Evolutionary conservation across 2,329 filamentous ascomycete genomes (phyloP).

Genomic region (Penicillium vulpinum): DNA sequence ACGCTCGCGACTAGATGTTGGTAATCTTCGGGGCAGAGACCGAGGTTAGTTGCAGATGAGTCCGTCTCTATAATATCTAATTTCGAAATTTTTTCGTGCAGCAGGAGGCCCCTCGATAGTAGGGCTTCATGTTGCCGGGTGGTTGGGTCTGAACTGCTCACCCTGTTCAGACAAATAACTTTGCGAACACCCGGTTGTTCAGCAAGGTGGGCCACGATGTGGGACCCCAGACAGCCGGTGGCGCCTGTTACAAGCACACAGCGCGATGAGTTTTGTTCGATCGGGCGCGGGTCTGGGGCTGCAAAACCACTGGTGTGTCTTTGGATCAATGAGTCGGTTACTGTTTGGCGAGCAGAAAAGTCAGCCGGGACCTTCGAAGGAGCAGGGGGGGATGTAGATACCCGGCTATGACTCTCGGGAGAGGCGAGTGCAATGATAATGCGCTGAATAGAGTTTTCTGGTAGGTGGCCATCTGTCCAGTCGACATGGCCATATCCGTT

Average conservation of each 20-base stretch:
- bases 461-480: slow-evolving; percentile 34
- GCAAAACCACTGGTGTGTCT: neutral
- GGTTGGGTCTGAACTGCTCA: neutral
- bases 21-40: neutral
- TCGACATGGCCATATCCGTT: slow-evolving; percentile 36
- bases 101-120: neutral
- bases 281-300: neutral
- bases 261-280: neutral
- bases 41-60: neutral
- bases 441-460: slow-evolving; percentile 26
- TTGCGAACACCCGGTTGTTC: neutral
- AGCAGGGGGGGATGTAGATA: neutral
- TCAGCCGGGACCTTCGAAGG: neutral
- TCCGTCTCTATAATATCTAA: slow-evolving; percentile 3
- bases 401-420: neutral
- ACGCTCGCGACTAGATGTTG: neutral
- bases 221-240: slow-evolving; percentile 6
- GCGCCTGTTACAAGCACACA: slow-evolving; percentile 13
- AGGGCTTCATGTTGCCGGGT: slow-evolving; percentile 2
- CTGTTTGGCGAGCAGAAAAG: neutral
- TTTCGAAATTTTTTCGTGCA: neutral
- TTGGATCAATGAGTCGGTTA: neutral
- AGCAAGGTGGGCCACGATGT: neutral
- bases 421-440: slow-evolving; percentile 27
- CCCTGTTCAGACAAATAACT: slow-evolving; percentile 6